Conservation (phyloP, 2,329 filamentous ascomycete species). For the Massarina eburnea region DNA sequence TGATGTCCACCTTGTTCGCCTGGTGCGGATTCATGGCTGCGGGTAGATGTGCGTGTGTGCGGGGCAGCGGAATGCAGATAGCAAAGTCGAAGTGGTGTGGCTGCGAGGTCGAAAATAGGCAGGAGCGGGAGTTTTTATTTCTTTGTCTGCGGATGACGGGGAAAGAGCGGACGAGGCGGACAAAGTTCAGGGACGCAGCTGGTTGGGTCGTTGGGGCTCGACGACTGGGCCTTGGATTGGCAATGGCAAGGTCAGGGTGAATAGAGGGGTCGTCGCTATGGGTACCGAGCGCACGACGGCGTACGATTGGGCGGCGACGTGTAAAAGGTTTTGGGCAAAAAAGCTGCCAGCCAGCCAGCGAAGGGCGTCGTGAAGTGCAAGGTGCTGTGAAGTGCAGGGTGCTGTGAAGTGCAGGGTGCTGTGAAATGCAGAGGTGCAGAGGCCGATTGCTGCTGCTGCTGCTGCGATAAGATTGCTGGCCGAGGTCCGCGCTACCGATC, state of each 20-base stretch:
- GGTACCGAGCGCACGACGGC: constrained; percentile 20
- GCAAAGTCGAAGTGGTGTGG: constrained; percentile 7
- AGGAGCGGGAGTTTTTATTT: constrained; percentile 25
- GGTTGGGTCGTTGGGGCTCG: constrained; percentile 17
- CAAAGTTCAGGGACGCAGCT: constrained; percentile 15
- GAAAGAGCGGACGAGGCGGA: constrained; percentile 2
- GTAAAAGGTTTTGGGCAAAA: constrained; percentile 23
- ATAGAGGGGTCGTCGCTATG: constrained; percentile 25
- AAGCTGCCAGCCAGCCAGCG: constrained; percentile 40
- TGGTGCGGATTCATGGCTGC: constrained; percentile 86
- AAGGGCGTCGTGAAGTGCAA: too few species aligned
- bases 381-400: too few species aligned
- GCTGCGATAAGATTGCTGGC: too few species aligned
- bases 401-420: too few species aligned
- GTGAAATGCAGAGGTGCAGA: too few species aligned
- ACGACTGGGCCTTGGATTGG: constrained; percentile 26
- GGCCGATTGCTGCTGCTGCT: too few species aligned
- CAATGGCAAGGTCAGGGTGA: constrained; percentile 34
- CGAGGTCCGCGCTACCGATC: too few species aligned
- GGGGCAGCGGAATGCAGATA: constrained; percentile 15
- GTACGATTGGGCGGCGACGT: constrained; percentile 32
- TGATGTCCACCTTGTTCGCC: constrained; percentile 98
- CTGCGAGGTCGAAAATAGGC: constrained; percentile 9
- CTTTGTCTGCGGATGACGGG: constrained; percentile 29
- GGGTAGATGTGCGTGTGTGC: constrained; percentile 12